Conservation (phyloP, 306 rosid species). For the Dalbergia cochinchinensis region DNA sequence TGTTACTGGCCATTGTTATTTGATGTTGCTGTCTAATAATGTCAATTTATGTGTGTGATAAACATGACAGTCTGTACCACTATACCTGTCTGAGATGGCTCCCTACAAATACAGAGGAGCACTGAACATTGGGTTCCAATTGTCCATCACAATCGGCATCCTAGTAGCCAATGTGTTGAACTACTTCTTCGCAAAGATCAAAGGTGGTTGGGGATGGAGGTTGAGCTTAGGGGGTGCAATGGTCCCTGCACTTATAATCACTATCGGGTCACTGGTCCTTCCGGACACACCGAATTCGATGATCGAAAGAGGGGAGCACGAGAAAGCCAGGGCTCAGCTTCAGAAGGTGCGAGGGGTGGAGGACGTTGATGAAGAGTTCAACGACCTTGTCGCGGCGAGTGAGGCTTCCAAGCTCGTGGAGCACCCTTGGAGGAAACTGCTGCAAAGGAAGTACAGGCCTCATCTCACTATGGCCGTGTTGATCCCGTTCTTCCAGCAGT, state of each 20-base stretch:
- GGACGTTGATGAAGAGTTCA: conserved; percentile 76
- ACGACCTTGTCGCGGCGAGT: conserved; percentile 79
- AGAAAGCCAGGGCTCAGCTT: conserved; percentile 63
- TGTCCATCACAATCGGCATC: conserved; percentile 88
- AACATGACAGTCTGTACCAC: conserved; percentile 79
- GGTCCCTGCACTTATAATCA: conserved; percentile 85
- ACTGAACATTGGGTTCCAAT: conserved; percentile 81
- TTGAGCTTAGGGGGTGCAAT: conserved; percentile 90
- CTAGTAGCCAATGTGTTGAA: conserved; percentile 80
- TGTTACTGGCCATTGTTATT: not conserved
- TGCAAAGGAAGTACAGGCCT: conserved; percentile 80
- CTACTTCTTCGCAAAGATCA: conserved; percentile 85
- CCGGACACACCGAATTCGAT: conserved; percentile 93
- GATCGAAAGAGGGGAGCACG: conserved; percentile 79
- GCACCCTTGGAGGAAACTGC: conserved; percentile 78
- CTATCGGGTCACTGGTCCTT: conserved; percentile 67
- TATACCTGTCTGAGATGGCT: conserved; percentile 94
- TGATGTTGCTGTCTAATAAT: not conserved
- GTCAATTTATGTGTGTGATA: conserved; percentile 14
- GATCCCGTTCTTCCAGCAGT: conserved; percentile 89
- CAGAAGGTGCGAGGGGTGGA: conserved; percentile 64
- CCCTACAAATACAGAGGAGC: conserved; percentile 90
- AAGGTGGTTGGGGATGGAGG: conserved; percentile 99
- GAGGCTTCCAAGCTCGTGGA: conserved; percentile 66
- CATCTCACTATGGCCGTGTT: conserved; percentile 71